Percentiles rank a stretch among this genome's conserved stretches.
These are phyloP conservation scores for Lentinula raphanica DNA, from an alignment of 768 basidiomycete genomes.

Conservation along the genomic window DNA sequence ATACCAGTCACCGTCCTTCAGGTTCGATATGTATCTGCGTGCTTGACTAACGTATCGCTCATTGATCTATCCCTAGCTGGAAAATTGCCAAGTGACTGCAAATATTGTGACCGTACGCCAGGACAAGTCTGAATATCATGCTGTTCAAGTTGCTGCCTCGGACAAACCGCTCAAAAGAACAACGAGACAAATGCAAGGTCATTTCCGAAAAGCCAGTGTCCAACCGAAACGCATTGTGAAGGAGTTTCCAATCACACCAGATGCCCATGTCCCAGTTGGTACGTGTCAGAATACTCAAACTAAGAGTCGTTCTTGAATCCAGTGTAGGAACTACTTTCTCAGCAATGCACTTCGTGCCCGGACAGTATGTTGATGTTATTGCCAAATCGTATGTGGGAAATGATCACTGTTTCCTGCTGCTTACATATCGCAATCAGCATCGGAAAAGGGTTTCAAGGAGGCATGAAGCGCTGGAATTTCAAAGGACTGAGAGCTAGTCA, in stretches of 20 bases:
- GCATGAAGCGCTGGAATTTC: constrained; percentile 96
- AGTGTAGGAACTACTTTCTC: constrained; percentile 77
- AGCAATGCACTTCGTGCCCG: constrained; percentile 94
- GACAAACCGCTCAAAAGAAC: constrained; percentile 69
- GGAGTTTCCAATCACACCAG: constrained; percentile 84
- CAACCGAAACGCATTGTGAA: constrained; percentile 77
- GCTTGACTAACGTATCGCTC: not conserved
- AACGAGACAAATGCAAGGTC: constrained; percentile 78
- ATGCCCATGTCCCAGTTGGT: constrained; percentile 90
- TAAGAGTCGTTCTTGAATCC: not conserved
- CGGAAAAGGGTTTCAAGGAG: constrained; percentile 95
- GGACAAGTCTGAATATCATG: constrained; percentile 74
- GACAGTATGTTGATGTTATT: constrained; percentile 90
- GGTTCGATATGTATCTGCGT: constrained; percentile 36
- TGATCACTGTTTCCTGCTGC: not conserved
- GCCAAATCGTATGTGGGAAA: constrained; percentile 72
- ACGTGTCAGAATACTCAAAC: constrained; percentile 22
- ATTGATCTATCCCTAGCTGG: constrained; percentile 44
- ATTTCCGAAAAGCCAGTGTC: constrained; percentile 81
- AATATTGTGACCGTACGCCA: constrained; percentile 62
- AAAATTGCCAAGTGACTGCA: constrained; percentile 86
- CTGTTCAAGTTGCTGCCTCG: constrained; percentile 89
- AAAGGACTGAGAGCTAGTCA: constrained; percentile 89
- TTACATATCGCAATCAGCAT: constrained; percentile 45
- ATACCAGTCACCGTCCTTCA: constrained; percentile 93